Evolutionary conservation across 2,329 filamentous ascomycete genomes (phyloP), one percentile per base, ranked within the genome.

Genomic region (Aspergillus clavatus): DNA sequence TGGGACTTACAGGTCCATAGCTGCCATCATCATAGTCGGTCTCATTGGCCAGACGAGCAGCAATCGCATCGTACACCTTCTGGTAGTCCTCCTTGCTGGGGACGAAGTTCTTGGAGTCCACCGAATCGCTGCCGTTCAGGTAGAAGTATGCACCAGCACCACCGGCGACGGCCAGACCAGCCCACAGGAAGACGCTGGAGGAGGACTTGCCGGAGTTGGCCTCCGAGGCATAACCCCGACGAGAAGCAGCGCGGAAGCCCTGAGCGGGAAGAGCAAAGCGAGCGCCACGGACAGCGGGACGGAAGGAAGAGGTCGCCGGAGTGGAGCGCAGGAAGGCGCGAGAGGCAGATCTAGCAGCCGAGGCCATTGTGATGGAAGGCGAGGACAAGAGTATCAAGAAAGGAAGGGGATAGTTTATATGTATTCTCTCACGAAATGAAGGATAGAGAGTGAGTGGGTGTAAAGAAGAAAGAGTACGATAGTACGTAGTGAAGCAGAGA

Each of bases 21-120:
- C 86, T 93, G 58, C 93, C 91, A 69, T 98, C 91, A 63, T 97
- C 91, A 68, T 97, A 97, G 56, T 96, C 86, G 59, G 93, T 88
- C 66, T 95, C 83, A 73, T 96, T 87, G 70, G 93, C 84, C 44
- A 97, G 76, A 50, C 78, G 78, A 63, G 76, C 72, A 44, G 91
- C 90, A 59, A 97, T 83, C 63, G 84, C 84, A 68, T 96, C 81
- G 76, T 97, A 97, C 43, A 97, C 88, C 71, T 87, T 86, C 77
- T 96, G 89, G 77, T 95, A 97, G 72, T 98, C 89, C 60, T 85
- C 83, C 72, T 86, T 82, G 62, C 80, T 86, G 50, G 89, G 88
- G 41, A 75, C 80, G 73, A 91, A 85, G 57, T 80, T 66, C 63
- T 62, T 59, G 42, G 74, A 47, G 73, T 64, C 48, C 18, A 53